Evolutionary conservation across 148 eudicot genomes (phyloP).

Genomic region (Limonium bicolor): DNA sequence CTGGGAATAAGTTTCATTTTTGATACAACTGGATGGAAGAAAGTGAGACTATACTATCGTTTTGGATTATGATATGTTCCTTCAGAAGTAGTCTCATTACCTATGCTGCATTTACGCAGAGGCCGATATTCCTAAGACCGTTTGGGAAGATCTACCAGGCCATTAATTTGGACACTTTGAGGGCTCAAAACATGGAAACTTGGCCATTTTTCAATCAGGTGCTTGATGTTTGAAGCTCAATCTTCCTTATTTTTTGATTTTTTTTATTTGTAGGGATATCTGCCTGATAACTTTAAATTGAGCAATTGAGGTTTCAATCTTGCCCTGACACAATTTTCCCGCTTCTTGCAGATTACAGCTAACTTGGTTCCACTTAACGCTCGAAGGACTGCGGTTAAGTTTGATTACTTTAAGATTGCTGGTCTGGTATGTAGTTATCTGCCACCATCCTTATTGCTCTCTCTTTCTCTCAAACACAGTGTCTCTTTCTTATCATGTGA

Average conservation of each 20-base stretch:
- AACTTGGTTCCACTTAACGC: conserved; percentile 68
- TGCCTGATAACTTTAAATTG: too few species aligned
- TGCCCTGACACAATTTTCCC: background rate
- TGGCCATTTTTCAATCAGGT: conserved; percentile 88
- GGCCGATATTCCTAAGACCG: conserved; percentile 65
- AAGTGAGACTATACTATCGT: background rate
- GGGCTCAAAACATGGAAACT: conserved; percentile 86
- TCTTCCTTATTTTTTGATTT: too few species aligned
- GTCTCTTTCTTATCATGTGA: background rate
- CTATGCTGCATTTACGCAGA: conserved; percentile 26
- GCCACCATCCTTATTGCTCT: background rate
- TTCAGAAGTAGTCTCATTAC: background rate
- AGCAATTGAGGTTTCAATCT: background rate
- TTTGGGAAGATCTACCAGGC: conserved; percentile 54
- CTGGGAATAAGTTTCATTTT: too few species aligned
- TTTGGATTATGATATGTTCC: background rate
- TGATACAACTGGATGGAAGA: background rate
- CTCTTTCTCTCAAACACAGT: too few species aligned
- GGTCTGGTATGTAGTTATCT: conserved; percentile 48
- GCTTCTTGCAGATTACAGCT: conserved; percentile 52
- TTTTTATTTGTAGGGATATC: too few species aligned
- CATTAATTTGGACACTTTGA: conserved; percentile 59
- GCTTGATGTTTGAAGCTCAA: too few species aligned
- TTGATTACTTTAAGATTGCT: conserved; percentile 72
- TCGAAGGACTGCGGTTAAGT: conserved; percentile 79